Evolutionary conservation across 2,329 filamentous ascomycete species (phyloP).

Genomic region (Fusarium sp.): DNA sequence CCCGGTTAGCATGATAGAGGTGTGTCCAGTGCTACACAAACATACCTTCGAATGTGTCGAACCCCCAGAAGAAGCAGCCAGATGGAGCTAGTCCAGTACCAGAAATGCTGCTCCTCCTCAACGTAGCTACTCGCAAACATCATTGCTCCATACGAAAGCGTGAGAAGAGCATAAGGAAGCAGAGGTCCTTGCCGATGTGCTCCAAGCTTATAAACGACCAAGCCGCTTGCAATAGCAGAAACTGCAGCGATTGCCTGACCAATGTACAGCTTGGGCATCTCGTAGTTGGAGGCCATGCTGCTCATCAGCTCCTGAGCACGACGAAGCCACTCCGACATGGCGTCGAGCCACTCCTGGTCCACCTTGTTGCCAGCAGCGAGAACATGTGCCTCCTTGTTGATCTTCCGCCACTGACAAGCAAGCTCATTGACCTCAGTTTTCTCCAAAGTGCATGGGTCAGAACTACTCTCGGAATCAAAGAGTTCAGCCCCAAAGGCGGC

Average conservation of each 20-base stretch:
- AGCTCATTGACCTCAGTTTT: constrained; percentile 65
- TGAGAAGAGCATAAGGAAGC: constrained; percentile 62
- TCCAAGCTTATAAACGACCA: constrained; percentile 25
- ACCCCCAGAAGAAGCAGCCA: constrained; percentile 72
- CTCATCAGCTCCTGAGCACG: constrained; percentile 85
- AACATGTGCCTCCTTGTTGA: constrained; percentile 43
- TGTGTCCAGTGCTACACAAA: background rate
- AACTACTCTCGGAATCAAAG: constrained; percentile 50
- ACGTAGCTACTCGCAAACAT: constrained; percentile 99
- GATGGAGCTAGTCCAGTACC: constrained; percentile 88
- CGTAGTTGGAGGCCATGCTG: constrained; percentile 92
- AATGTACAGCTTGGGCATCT: constrained; percentile 71
- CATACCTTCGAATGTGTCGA: constrained; percentile 58
- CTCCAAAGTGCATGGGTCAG: constrained; percentile 53
- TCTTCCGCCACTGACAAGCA: constrained; percentile 74
- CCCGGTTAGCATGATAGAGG: constrained; percentile 8
- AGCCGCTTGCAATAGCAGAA: constrained; percentile 43
- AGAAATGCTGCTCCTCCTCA: constrained; percentile 98
- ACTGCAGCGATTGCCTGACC: constrained; percentile 55
- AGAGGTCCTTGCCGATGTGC: constrained; percentile 36
- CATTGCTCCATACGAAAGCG: constrained; percentile 79
- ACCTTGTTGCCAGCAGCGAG: constrained; percentile 43
- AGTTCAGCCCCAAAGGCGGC: constrained; percentile 73
- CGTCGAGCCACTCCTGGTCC: constrained; percentile 55
- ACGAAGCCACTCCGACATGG: constrained; percentile 72